Evolutionary conservation across 495 filamentous ascomycete species (phyloP), one percentile per base, ranked within the genome.

Genomic region (Usnea hakonensis): DNA sequence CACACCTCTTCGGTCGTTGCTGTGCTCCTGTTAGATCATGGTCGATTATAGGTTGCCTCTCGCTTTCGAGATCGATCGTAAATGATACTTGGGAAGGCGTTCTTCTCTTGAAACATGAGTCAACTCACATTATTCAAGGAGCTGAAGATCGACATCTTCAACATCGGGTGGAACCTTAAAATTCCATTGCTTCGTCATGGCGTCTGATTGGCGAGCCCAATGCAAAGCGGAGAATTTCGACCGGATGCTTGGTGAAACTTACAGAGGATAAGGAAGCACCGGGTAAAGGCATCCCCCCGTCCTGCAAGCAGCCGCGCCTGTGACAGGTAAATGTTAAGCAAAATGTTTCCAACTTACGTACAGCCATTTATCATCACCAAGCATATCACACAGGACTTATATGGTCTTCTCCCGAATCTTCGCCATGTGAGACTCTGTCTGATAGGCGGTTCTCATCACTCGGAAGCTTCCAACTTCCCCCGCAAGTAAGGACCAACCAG

Each of bases 211-310:
- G 43, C 11, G 17, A 41, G 38, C 17, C 17, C 38, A 41, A 41
- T 62, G 60, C 60, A 62, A 52, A 38, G 32, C 60, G 60, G 60
- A 62, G 60, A 62, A 44, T 56, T 62, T 48, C 50, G 60, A 50
- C 48, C 41, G 38, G 35, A 61, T n/a, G 43, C 37, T 35, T 16
- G 16, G 54, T 38, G 37, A 50, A 53, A 10, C 44, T 46, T 48
- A 61, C 32, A 23, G 58, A 61, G 46, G 38, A 33, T n/a, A 55
- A 21, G 2, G 14, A 11, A 41, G 38, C 38, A 41, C 38, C 38
- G 38, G 38, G 38, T 41, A 41, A 14, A 11, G 21, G 46, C 46
- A 17, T 50, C 26, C 46, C 26, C 46, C 28, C 26, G 46, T 30
- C 23, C 46, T 50, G 46, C 46, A 50, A 50, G 46, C 5, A 50